phyloP scores from a whole-genome alignment of 2,329 filamentous ascomycete genomes.

The Pezizomycotina sp. region DNA sequence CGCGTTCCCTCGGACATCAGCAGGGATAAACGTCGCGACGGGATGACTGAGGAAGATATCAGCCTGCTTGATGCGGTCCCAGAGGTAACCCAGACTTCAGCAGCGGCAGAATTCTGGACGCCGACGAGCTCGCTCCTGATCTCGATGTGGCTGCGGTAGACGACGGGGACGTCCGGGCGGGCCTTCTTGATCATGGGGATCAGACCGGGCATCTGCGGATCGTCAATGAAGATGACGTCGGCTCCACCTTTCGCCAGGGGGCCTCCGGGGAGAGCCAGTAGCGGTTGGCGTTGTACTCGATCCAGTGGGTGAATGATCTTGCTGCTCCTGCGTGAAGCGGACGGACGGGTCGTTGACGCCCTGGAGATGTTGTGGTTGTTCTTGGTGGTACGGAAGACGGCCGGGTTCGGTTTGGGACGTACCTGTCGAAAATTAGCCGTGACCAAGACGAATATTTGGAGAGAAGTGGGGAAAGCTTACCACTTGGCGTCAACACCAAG shows the following conservation, averaged over 20 bases:
- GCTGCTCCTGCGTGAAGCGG: constrained; percentile 46
- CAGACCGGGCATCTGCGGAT: constrained; percentile 68
- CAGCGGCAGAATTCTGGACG: constrained; percentile 46
- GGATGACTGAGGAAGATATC: constrained; percentile 75
- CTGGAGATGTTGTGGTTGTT: constrained; percentile 81
- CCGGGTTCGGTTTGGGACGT: constrained; percentile 64
- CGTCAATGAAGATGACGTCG: constrained; percentile 61
- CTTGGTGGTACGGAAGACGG: constrained; percentile 70
- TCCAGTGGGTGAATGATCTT: constrained; percentile 51
- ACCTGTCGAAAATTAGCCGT: too few relatives aligned
- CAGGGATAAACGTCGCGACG: constrained; percentile 57
- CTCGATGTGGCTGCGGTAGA: constrained; percentile 72
- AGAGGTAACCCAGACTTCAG: constrained; percentile 60
- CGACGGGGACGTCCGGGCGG: constrained; percentile 56
- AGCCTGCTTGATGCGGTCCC: constrained; percentile 50
- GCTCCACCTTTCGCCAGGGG: constrained; percentile 57
- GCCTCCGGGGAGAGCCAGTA: constrained; percentile 55
- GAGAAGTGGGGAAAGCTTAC: constrained; percentile 35
- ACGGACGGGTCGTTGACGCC: constrained; percentile 52
- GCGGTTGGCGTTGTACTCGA: constrained; percentile 52
- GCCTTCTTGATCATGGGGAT: constrained; percentile 56
- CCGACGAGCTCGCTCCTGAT: constrained; percentile 58
- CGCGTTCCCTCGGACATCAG: constrained; percentile 48
- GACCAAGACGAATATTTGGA: constrained; percentile 26
- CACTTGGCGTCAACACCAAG: constrained; percentile 55